phyloP scores from a whole-genome alignment of 768 basidiomycete genomes.

The Podaxis sp. region DNA sequence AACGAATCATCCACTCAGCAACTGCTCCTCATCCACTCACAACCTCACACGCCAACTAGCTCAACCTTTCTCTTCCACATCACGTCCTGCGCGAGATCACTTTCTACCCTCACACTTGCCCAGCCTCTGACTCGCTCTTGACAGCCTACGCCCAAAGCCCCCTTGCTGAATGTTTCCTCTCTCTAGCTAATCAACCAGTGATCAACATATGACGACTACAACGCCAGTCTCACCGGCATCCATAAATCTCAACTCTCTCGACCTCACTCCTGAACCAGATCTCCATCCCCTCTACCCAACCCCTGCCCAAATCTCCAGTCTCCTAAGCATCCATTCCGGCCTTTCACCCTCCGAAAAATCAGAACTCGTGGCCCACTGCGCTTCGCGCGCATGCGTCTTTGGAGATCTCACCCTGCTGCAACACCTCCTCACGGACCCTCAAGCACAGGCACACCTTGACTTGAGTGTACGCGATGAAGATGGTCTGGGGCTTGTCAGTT shows the following conservation, averaged over 20 bases:
- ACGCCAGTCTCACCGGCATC: constrained; percentile 5
- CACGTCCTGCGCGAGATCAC: background rate
- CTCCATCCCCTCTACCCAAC: constrained; percentile 77
- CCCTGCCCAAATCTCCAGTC: constrained; percentile 51
- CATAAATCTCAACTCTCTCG: constrained; percentile 30
- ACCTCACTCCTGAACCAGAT: constrained; percentile 74
- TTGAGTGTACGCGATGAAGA: constrained; percentile 77
- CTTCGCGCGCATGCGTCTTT: constrained; percentile 73
- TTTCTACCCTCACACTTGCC: background rate
- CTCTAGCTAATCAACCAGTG: constrained; percentile 8
- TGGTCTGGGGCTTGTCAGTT: constrained; percentile 74
- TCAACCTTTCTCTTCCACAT: background rate
- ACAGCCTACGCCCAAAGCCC: background rate
- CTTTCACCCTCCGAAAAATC: constrained; percentile 64
- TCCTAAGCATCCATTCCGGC: constrained; percentile 64
- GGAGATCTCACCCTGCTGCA: constrained; percentile 71
- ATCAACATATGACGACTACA: constrained; percentile 10
- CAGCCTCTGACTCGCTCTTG: background rate
- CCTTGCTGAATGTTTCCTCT: background rate
- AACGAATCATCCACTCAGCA: background rate
- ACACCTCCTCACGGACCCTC: constrained; percentile 64
- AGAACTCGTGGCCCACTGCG: constrained; percentile 68
- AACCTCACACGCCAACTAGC: background rate
- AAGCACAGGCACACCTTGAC: constrained; percentile 64
- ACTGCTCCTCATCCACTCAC: background rate